Conservation (phyloP, 208 protist genomes). For the Herpetomonas tarakana region DNA sequence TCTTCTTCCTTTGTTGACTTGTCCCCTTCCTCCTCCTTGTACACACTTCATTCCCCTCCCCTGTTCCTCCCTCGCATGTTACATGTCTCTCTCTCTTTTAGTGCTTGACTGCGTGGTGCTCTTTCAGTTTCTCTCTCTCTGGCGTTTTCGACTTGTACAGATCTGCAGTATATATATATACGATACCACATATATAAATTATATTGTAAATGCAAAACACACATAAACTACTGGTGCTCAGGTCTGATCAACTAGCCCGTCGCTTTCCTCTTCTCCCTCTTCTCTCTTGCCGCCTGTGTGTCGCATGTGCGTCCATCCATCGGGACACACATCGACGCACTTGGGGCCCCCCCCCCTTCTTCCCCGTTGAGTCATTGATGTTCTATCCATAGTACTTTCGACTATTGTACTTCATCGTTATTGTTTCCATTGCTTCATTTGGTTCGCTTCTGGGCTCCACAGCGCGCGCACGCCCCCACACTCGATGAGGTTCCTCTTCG, state of each 20-base stretch:
- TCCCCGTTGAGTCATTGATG: no score
- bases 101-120: neutral
- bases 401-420: neutral
- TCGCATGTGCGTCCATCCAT: no score
- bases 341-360: no score
- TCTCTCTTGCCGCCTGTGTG: no score
- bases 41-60: no score
- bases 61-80: neutral
- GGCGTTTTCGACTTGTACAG: neutral
- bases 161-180: slow-evolving; percentile 2
- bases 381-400: no score
- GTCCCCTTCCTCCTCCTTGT: slow-evolving; percentile 4
- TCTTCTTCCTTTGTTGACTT: neutral
- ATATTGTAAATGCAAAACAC: slow-evolving; percentile 1
- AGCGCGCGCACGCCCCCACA: no score
- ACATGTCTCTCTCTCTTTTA: neutral
- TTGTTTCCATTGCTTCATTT: neutral
- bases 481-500: no score
- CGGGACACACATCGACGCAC: neutral
- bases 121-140: slow-evolving; percentile 1
- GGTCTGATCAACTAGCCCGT: no score
- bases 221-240: slow-evolving; percentile 4
- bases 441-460: neutral
- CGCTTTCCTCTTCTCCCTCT: neutral
- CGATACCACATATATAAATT: neutral